Evolutionary conservation across 345 rosid genomes (phyloP).

Genomic region (Eucalyptus microcorys): DNA sequence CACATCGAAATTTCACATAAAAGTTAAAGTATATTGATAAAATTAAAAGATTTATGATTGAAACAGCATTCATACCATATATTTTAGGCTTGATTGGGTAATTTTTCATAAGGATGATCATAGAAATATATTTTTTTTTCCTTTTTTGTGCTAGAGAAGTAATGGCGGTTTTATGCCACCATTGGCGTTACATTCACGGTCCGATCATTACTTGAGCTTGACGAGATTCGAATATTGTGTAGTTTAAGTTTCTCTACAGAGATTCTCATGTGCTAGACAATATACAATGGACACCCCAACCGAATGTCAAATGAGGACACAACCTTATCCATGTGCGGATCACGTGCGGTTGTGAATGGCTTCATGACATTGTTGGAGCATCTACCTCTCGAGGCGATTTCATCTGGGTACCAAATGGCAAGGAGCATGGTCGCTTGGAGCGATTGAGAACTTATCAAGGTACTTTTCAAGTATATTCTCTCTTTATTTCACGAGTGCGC

Average conservation of each 20-base stretch:
- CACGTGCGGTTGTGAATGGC: background rate
- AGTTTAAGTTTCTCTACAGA: background rate
- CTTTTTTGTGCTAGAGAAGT: background rate
- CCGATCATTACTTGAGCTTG: background rate
- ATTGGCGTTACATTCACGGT: background rate
- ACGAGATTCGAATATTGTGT: background rate
- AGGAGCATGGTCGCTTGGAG: background rate
- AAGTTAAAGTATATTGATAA: background rate
- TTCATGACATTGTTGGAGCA: background rate
- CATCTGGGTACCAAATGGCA: background rate
- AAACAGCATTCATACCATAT: accelerated
- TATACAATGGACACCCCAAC: background rate
- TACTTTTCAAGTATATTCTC: background rate
- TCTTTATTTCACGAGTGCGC: background rate
- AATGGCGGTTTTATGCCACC: background rate
- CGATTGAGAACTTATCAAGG: background rate
- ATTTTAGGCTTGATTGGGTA: background rate
- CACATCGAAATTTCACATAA: background rate
- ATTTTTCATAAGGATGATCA: background rate
- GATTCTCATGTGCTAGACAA: background rate
- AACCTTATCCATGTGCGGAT: background rate
- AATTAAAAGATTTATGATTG: accelerated
- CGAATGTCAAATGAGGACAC: background rate
- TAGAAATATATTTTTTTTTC: background rate
- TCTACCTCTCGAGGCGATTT: background rate